Evolutionary conservation across 2,329 filamentous ascomycete species (phyloP).

Genomic region (Fusarium graminum): DNA sequence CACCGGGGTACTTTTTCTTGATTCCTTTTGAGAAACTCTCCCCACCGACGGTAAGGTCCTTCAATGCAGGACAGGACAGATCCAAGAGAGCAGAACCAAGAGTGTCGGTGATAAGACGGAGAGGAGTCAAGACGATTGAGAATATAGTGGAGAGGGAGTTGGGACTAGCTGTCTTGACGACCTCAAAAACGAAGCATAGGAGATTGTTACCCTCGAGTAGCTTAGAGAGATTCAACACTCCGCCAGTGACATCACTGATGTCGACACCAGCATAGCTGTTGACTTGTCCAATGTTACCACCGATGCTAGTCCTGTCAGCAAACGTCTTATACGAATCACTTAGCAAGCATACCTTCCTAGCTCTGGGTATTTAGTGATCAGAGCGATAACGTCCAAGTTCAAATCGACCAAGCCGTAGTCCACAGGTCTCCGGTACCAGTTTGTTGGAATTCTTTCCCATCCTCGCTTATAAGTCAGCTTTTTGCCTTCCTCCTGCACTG

Average conservation of each 20-base stretch:
- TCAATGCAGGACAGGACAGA: slow-evolving; percentile 16
- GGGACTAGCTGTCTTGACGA: slow-evolving; percentile 15
- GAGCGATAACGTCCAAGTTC: slow-evolving; percentile 15
- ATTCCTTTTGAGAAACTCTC: slow-evolving; percentile 5
- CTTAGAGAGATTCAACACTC: slow-evolving; percentile 22
- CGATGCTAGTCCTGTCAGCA: slow-evolving; percentile 9
- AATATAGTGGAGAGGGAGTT: slow-evolving; percentile 19
- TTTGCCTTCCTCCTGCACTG: slow-evolving; percentile 5
- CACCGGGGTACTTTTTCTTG: slow-evolving; percentile 15
- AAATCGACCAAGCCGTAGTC: slow-evolving; percentile 22
- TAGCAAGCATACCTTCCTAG: slow-evolving; percentile 7
- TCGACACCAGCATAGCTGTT: slow-evolving; percentile 27
- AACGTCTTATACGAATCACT: fast-evolving
- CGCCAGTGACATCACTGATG: slow-evolving; percentile 14
- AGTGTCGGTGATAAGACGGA: slow-evolving; percentile 9
- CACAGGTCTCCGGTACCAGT: slow-evolving; percentile 24
- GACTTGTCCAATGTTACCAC: slow-evolving; percentile 23
- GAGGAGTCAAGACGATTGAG: slow-evolving; percentile 3
- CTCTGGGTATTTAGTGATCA: slow-evolving; percentile 25
- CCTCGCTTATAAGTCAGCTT: slow-evolving; percentile 27
- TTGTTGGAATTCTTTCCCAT: slow-evolving; percentile 21
- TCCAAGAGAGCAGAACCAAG: slow-evolving; percentile 5
- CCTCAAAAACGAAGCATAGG: slow-evolving; percentile 27
- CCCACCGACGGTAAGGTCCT: slow-evolving; percentile 19
- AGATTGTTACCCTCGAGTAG: slow-evolving; percentile 25